Percentiles rank a stretch among this genome's conserved stretches.
These are phyloP conservation scores for Tylopilus rubrobrunneus DNA, from an alignment of 768 basidiomycete genomes.

Conservation along the genomic window DNA sequence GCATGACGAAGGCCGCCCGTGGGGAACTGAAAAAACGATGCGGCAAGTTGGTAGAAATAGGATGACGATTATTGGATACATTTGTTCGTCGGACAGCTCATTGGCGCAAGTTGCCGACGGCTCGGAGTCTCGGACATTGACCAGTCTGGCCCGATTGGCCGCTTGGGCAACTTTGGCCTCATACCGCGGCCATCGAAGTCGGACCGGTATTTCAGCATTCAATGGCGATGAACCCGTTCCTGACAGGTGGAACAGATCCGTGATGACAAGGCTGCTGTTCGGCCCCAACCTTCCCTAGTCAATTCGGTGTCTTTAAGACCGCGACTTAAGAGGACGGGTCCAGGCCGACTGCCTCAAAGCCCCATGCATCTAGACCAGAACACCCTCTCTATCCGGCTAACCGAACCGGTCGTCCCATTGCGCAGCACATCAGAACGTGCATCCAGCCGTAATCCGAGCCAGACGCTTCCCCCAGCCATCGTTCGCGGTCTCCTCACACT, in stretches of 20 bases:
- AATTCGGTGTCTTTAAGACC: neutral
- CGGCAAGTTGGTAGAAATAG: no score
- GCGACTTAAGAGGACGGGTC: neutral
- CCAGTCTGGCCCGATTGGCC: no score
- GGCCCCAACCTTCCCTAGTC: no score
- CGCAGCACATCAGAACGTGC: conserved; percentile 39
- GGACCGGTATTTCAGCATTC: no score
- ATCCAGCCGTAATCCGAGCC: conserved; percentile 20
- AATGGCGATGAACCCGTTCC: neutral
- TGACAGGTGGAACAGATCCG: conserved; percentile 11
- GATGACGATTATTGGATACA: no score
- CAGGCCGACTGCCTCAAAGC: neutral
- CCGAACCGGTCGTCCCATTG: conserved; percentile 73
- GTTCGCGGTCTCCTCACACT: conserved; percentile 65
- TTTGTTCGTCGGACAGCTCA: no score
- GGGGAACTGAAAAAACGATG: no score
- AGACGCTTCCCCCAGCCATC: conserved; percentile 53
- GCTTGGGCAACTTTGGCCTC: no score
- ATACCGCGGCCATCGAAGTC: neutral
- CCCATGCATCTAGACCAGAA: conserved; percentile 32
- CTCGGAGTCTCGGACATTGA: no score
- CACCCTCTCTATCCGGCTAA: conserved; percentile 54
- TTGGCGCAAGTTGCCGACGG: no score
- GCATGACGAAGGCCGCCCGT: neutral
- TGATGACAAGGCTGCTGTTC: neutral